These are phyloP conservation scores for Agarophyton chilense DNA, from an alignment of 23 red algal species.

Conservation along the genomic window DNA sequence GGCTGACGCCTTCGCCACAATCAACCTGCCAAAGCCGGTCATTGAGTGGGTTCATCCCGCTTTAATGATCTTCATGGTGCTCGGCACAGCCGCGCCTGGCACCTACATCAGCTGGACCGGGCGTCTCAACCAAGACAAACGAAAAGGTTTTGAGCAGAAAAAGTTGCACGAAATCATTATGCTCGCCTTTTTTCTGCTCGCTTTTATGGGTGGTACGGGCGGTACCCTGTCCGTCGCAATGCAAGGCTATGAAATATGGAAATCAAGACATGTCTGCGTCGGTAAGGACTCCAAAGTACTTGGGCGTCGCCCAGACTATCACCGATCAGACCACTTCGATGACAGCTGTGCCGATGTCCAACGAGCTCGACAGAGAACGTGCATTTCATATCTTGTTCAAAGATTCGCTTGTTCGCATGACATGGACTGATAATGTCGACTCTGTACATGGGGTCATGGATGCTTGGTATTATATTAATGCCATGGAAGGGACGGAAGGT, in stretches of 20 bases:
- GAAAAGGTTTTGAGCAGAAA: constrained; percentile 84
- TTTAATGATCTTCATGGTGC: constrained; percentile 94
- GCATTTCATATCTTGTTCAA: constrained; percentile 38
- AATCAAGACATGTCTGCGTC: no score
- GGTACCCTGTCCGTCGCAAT: constrained; percentile 86
- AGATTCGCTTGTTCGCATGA: constrained; percentile 22
- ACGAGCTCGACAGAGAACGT: background rate
- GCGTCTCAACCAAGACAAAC: constrained; percentile 80
- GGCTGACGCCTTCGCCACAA: constrained; percentile 77
- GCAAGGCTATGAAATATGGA: constrained; percentile 91
- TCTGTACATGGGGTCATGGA: constrained; percentile 54
- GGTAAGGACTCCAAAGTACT: no score
- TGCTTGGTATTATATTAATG: no score
- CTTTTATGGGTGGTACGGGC: constrained; percentile 86
- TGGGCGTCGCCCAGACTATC: no score
- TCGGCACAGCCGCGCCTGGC: constrained; percentile 77
- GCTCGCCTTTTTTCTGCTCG: constrained; percentile 93
- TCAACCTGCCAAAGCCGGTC: constrained; percentile 72
- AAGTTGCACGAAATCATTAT: constrained; percentile 88
- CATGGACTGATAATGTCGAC: constrained; percentile 53
- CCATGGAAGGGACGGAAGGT: background rate
- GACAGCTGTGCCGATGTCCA: background rate
- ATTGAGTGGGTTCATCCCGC: constrained; percentile 94
- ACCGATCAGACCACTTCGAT: no score
- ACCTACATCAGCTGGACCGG: constrained; percentile 88